These are phyloP conservation scores for Pisolithus albus DNA, from an alignment of 768 basidiomycete genomes.

Conservation along the genomic window DNA sequence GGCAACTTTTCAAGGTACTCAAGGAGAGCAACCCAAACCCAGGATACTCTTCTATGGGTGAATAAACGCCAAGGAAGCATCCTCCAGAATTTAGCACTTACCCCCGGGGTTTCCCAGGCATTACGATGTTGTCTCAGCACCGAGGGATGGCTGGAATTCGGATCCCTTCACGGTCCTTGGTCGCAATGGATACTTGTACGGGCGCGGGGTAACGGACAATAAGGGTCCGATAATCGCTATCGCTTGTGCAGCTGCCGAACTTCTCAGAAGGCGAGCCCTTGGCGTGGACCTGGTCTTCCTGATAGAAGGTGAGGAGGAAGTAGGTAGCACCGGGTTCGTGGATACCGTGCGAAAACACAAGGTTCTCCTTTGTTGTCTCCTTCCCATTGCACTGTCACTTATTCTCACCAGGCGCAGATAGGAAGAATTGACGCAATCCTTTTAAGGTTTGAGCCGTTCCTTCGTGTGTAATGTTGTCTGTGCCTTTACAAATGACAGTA, in stretches of 20 bases:
- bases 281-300: constrained; percentile 85
- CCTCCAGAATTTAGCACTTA: background rate
- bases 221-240: constrained; percentile 92
- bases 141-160: constrained; percentile 65
- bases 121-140: constrained; percentile 93
- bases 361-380: constrained; percentile 32
- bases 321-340: constrained; percentile 81
- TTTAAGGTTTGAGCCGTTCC: constrained; percentile 50
- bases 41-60: constrained; percentile 90
- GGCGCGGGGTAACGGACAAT: constrained; percentile 88
- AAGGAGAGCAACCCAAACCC: constrained; percentile 51
- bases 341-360: constrained; percentile 72
- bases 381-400: background rate
- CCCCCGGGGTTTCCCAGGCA: constrained; percentile 45
- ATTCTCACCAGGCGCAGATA: constrained; percentile 54
- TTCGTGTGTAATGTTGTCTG: background rate
- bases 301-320: constrained; percentile 96
- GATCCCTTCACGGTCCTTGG: constrained; percentile 81
- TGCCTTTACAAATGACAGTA: constrained; percentile 39
- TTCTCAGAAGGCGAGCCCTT: constrained; percentile 66
- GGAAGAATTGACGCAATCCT: constrained; percentile 86
- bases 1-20: constrained; percentile 74
- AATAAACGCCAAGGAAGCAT: background rate
- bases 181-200: constrained; percentile 84
- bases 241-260: constrained; percentile 81